These are phyloP conservation scores for Trichoderma oligosporum DNA, from an alignment of 2,329 filamentous ascomycete species.

Conservation along the genomic window DNA sequence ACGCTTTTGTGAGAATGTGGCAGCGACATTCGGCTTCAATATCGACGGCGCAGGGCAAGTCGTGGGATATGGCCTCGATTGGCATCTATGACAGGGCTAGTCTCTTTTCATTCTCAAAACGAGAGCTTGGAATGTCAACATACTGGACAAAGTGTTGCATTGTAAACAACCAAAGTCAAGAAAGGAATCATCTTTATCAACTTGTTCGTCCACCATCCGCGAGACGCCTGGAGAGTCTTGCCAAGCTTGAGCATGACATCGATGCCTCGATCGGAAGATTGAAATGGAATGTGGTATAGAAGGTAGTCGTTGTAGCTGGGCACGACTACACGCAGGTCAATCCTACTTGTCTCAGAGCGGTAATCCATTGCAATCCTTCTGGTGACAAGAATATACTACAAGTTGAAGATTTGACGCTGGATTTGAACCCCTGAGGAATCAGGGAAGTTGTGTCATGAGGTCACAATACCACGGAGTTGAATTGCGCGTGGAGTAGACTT, in stretches of 20 bases:
- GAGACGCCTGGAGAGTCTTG: not conserved
- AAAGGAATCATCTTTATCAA: not conserved
- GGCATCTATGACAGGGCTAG: not conserved
- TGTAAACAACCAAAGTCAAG: not conserved
- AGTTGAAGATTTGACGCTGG: not conserved
- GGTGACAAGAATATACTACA: not conserved
- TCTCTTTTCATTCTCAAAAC: not conserved
- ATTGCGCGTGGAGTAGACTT: too few relatives aligned
- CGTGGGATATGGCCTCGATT: not conserved
- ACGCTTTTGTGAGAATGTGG: not conserved
- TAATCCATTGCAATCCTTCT: not conserved
- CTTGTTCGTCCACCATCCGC: not conserved
- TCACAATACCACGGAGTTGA: too few relatives aligned
- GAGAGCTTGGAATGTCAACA: not conserved
- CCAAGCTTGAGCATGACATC: not conserved
- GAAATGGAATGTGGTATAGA: not conserved
- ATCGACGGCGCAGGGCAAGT: not conserved
- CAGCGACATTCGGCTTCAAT: not conserved
- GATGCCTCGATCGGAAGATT: not conserved
- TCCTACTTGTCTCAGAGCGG: not conserved
- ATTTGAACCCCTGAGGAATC: too few relatives aligned
- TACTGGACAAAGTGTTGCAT: not conserved
- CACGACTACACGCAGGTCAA: not conserved
- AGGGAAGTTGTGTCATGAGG: too few relatives aligned
- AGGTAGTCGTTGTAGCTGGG: not conserved